Evolutionary conservation across 2,329 filamentous ascomycete species (phyloP).

Genomic region (Colletotrichum sp.): DNA sequence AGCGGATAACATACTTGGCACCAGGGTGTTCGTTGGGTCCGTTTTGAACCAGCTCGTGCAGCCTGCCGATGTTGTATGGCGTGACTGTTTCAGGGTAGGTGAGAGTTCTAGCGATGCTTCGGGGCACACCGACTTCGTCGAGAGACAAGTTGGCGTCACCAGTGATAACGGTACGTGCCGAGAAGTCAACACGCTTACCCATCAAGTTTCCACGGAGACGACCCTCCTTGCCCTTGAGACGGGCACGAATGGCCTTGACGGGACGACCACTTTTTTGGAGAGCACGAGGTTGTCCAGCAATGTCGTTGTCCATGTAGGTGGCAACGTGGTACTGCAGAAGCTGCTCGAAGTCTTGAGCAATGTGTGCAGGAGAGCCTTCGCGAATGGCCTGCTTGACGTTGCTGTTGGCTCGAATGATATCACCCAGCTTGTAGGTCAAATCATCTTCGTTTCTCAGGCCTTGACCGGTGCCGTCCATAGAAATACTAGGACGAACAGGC

Average conservation of each 20-base stretch:
- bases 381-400: constrained; percentile 91
- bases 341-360: constrained; percentile 88
- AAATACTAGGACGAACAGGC: constrained; percentile 94
- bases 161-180: constrained; percentile 98
- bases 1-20: constrained; percentile 94
- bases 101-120: constrained; percentile 88
- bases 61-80: constrained; percentile 93
- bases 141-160: constrained; percentile 96
- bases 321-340: constrained; percentile 97
- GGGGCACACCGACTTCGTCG: constrained; percentile 95
- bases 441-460: constrained; percentile 97
- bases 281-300: constrained; percentile 91
- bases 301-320: constrained; percentile 99
- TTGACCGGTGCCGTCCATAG: constrained; percentile 91
- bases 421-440: constrained; percentile 97
- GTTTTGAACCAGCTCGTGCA: constrained; percentile 88
- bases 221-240: constrained; percentile 98
- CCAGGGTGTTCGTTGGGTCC: constrained; percentile 95
- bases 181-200: constrained; percentile 99
- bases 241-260: constrained; percentile 94
- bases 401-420: constrained; percentile 97
- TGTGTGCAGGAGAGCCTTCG: constrained; percentile 90
- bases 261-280: constrained; percentile 97
- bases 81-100: constrained; percentile 98
- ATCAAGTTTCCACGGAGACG: constrained; percentile 98